Percentiles rank a stretch among this genome's conserved stretches.
Evolutionary conservation across 2,329 filamentous ascomycete genomes (phyloP).

Genomic region (Mycosphaerelloides madeirae): DNA sequence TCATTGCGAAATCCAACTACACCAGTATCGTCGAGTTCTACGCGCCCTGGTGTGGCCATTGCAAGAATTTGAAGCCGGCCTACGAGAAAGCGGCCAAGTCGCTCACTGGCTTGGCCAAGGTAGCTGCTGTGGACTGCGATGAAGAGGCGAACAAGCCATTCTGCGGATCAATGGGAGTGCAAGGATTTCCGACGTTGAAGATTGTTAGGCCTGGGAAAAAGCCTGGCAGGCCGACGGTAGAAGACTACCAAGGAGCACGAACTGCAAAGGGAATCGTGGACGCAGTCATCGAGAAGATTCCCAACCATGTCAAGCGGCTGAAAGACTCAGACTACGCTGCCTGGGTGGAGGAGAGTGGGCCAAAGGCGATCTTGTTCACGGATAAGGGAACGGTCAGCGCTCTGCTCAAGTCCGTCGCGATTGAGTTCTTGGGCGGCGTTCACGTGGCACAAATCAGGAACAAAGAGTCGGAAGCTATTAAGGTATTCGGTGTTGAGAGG

Average conservation of each 20-base stretch:
- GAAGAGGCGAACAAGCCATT: conserved; percentile 86
- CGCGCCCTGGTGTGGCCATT: conserved; percentile 96
- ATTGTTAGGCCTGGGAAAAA: conserved; percentile 83
- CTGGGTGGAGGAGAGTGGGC: conserved; percentile 62
- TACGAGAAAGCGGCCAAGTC: conserved; percentile 91
- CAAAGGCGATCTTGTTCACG: conserved; percentile 88
- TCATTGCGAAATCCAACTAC: conserved; percentile 85
- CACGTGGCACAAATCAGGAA: conserved; percentile 75
- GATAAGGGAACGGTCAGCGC: conserved; percentile 87
- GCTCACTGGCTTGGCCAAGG: conserved; percentile 86
- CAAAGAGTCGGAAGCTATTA: conserved; percentile 68
- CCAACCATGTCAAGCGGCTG: conserved; percentile 80
- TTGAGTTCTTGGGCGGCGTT: conserved; percentile 81
- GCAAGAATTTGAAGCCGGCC: conserved; percentile 88
- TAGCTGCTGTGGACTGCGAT: conserved; percentile 92
- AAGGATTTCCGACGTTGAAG: conserved; percentile 95
- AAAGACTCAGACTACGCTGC: conserved; percentile 72
- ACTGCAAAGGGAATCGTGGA: conserved; percentile 84
- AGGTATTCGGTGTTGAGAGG: conserved; percentile 68
- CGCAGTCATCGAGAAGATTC: conserved; percentile 78
- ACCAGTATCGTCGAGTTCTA: conserved; percentile 67
- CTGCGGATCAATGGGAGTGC: conserved; percentile 77
- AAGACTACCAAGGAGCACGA: conserved; percentile 84
- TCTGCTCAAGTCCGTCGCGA: conserved; percentile 75
- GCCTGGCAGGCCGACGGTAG: conserved; percentile 70